Conservation (phyloP, 2,329 filamentous ascomycete species). For the Claviceps arundinis region DNA sequence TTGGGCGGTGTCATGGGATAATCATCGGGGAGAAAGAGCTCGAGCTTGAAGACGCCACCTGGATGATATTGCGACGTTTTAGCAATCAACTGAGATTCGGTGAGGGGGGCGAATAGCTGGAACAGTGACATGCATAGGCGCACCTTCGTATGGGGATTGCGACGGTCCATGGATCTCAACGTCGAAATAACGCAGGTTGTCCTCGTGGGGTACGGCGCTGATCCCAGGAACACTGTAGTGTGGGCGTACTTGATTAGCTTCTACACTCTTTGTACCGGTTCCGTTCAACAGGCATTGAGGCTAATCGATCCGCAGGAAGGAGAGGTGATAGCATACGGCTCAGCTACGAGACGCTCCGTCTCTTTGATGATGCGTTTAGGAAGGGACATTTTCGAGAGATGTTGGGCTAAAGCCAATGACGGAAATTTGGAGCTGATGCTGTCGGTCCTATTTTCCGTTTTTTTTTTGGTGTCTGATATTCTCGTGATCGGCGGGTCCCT, state of each 20-base stretch:
- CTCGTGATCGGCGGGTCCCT: neutral
- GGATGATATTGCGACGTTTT: slow-evolving; percentile 12
- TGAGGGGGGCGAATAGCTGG: neutral
- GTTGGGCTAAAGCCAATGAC: neutral
- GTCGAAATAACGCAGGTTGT: slow-evolving; percentile 96
- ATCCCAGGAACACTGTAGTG: slow-evolving; percentile 75
- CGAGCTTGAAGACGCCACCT: slow-evolving; percentile 86
- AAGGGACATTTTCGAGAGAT: slow-evolving; percentile 45
- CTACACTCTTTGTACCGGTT: neutral
- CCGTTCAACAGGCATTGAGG: neutral
- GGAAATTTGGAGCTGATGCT: neutral
- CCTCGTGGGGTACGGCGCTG: slow-evolving; percentile 87
- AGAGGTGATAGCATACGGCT: slow-evolving; percentile 56
- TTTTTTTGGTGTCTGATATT: neutral
- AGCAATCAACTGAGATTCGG: no score
- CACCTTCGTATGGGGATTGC: slow-evolving; percentile 91
- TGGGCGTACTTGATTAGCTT: neutral
- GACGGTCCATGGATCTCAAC: slow-evolving; percentile 89
- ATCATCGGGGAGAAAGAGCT: slow-evolving; percentile 94
- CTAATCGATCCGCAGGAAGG: slow-evolving; percentile 3
- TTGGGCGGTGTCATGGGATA: slow-evolving; percentile 99
- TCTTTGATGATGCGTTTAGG: slow-evolving; percentile 98
- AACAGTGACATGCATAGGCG: slow-evolving; percentile 10
- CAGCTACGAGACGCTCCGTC: slow-evolving; percentile 90
- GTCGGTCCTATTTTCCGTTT: neutral